These are phyloP conservation scores for Camellia japonica DNA, from an alignment of 148 eudicot genomes.

Conservation along the genomic window DNA sequence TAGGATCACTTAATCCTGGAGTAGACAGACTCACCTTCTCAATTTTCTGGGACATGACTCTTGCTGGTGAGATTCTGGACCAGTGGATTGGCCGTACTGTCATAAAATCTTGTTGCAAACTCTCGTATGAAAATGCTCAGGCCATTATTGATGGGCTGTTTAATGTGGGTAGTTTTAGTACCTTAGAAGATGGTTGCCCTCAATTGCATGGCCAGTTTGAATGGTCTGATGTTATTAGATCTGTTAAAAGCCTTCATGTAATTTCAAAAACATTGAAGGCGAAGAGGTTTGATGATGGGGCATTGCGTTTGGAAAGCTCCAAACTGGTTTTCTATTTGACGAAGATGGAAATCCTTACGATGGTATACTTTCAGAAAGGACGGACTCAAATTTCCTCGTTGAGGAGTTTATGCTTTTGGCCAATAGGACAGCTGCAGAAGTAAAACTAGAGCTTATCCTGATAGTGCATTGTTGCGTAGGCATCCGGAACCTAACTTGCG, in stretches of 20 bases:
- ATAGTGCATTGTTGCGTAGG: constrained; percentile 68
- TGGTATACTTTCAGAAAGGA: constrained; percentile 43
- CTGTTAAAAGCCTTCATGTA: constrained; percentile 55
- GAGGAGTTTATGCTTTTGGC: constrained; percentile 99
- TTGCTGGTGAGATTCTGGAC: constrained; percentile 59
- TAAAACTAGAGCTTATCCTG: constrained; percentile 71
- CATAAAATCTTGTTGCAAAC: constrained; percentile 84
- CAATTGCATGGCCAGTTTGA: constrained; percentile 55
- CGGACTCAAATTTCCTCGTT: constrained; percentile 70
- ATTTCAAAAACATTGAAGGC: constrained; percentile 59
- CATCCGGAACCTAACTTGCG: constrained; percentile 86
- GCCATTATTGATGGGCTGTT: constrained; percentile 61
- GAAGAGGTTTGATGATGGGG: constrained; percentile 68
- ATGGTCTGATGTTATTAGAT: constrained; percentile 59
- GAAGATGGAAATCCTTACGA: constrained; percentile 77
- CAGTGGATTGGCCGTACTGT: constrained; percentile 89
- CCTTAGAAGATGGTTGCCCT: constrained; percentile 35
- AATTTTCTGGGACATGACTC: constrained; percentile 73
- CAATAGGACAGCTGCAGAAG: constrained; percentile 82
- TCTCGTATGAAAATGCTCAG: constrained; percentile 89
- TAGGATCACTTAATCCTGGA: constrained; percentile 88
- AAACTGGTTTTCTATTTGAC: constrained; percentile 62
- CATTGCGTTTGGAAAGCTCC: constrained; percentile 68
- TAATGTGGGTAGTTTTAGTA: constrained; percentile 24
- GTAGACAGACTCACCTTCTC: constrained; percentile 86